phyloP scores from a whole-genome alignment of 192 early-diverging fungal genomes.

The Rhizoclosmatium globosum region DNA sequence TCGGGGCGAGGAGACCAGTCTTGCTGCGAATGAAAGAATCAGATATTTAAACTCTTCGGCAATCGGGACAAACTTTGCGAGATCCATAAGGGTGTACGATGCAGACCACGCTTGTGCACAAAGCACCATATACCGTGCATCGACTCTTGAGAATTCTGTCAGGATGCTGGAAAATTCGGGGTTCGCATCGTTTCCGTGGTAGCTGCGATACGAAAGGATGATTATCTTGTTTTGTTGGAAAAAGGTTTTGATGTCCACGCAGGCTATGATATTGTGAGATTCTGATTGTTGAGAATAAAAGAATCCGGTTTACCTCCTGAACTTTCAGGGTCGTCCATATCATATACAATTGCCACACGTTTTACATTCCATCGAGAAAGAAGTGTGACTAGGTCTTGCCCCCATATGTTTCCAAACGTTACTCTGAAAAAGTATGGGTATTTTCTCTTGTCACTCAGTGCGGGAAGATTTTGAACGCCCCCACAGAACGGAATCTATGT shows the following conservation, averaged over 20 bases:
- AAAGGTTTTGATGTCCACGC: constrained; percentile 4
- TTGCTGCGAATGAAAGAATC: not conserved
- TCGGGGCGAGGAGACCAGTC: not conserved
- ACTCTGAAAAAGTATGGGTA: constrained; percentile 3
- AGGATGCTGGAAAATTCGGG: not conserved
- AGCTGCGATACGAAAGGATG: not conserved
- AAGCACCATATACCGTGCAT: constrained; percentile 6
- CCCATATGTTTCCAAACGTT: constrained; percentile 8
- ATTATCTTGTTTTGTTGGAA: not conserved
- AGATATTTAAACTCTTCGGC: not conserved
- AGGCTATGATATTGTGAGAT: not conserved
- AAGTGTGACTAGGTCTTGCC: not conserved
- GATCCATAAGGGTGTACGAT: not conserved
- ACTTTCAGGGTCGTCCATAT: constrained; percentile 2
- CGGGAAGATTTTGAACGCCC: not conserved
- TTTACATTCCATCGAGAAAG: not conserved
- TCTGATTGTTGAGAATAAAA: not conserved
- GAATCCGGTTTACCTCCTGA: not conserved
- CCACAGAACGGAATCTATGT: constrained; percentile 15
- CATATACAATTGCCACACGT: constrained; percentile 9
- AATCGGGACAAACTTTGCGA: not conserved
- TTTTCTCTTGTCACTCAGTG: not conserved
- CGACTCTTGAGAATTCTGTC: not conserved
- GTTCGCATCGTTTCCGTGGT: not conserved
- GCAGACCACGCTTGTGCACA: not conserved